These are phyloP conservation scores for Nakaseomyces delphensis DNA, from an alignment of 1,139 yeast genomes.

Conservation along the genomic window DNA sequence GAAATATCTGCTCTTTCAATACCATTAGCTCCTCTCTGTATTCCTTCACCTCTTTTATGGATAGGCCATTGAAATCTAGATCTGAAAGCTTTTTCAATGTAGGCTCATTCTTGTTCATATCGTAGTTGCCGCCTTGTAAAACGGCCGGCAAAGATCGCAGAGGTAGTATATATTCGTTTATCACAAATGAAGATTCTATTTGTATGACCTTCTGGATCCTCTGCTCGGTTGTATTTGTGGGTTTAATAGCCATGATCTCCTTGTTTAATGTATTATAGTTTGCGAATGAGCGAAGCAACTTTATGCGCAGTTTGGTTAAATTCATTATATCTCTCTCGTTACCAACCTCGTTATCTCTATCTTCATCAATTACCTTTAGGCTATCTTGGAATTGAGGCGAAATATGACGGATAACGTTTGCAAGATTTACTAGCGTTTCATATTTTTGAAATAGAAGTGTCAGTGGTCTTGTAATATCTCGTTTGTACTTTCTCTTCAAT, in stretches of 20 bases:
- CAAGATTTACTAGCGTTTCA: slow-evolving; percentile 32
- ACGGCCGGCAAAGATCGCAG: slow-evolving; percentile 41
- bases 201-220: slow-evolving; percentile 41
- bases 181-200: slow-evolving; percentile 39
- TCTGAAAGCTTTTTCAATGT: slow-evolving; percentile 15
- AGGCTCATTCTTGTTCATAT: slow-evolving; percentile 14
- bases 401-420: slow-evolving; percentile 33
- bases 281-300: slow-evolving; percentile 38
- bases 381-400: slow-evolving; percentile 38
- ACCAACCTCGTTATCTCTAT: slow-evolving; percentile 24
- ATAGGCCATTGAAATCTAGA: slow-evolving; percentile 18
- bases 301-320: slow-evolving; percentile 36
- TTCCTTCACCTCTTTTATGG: slow-evolving; percentile 42
- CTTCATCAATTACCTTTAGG: slow-evolving; percentile 30
- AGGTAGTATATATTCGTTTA: slow-evolving; percentile 49
- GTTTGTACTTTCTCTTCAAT: slow-evolving; percentile 43
- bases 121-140: slow-evolving; percentile 22
- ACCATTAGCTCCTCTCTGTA: slow-evolving; percentile 76
- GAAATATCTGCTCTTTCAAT: slow-evolving; percentile 69
- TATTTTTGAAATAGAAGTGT: slow-evolving; percentile 26
- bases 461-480: slow-evolving; percentile 31
- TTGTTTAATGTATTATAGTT: slow-evolving; percentile 39
- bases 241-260: slow-evolving; percentile 31
- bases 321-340: slow-evolving; percentile 31
- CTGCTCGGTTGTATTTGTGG: slow-evolving; percentile 33